Percentiles rank a stretch among this genome's conserved stretches.
phyloP scores from a whole-genome alignment of 176 grass and related monocot species.

The Cocos nucifera region DNA sequence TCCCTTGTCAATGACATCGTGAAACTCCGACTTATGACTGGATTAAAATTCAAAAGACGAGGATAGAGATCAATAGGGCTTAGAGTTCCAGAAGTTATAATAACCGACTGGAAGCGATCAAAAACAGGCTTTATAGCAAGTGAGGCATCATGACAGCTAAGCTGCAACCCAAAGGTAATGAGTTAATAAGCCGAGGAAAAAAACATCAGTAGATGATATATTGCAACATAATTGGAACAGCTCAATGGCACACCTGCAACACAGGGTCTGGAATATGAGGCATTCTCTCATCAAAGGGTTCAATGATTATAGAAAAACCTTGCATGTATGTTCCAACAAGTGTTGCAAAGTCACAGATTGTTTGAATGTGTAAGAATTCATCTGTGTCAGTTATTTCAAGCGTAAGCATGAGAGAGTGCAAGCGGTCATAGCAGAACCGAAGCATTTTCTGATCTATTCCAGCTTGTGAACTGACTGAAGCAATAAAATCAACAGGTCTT shows the following conservation, averaged over 20 bases:
- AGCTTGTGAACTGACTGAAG: conserved; percentile 58
- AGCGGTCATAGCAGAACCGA: conserved; percentile 84
- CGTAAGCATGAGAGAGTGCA: conserved; percentile 81
- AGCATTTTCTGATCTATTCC: conserved; percentile 98
- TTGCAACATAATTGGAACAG: conserved; percentile 7
- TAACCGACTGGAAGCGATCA: conserved; percentile 78
- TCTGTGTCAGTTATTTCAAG: conserved; percentile 87
- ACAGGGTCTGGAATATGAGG: conserved; percentile 81
- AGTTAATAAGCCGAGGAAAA: too few relatives aligned
- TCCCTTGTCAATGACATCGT: conserved; percentile 96
- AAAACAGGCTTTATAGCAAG: conserved; percentile 94
- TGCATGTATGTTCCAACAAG: conserved; percentile 75
- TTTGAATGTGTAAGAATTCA: conserved; percentile 89
- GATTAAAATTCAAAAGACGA: conserved; percentile 85
- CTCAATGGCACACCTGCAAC: conserved; percentile 45
- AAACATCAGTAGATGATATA: too few relatives aligned
- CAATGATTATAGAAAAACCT: conserved; percentile 93
- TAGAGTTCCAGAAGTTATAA: conserved; percentile 93
- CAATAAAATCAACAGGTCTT: conserved; percentile 69
- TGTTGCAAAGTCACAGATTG: conserved; percentile 89
- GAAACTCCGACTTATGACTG: conserved; percentile 95
- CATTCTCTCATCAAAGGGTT: conserved; percentile 93
- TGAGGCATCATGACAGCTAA: conserved; percentile 96
- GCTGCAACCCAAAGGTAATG: conserved; percentile 30
- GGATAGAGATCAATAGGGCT: conserved; percentile 95